A percentile compares a stretch with the other conserved stretches of the same genome.
phyloP scores from a whole-genome alignment of 2,329 filamentous ascomycete species.

The Colletotrichum australisinense region DNA sequence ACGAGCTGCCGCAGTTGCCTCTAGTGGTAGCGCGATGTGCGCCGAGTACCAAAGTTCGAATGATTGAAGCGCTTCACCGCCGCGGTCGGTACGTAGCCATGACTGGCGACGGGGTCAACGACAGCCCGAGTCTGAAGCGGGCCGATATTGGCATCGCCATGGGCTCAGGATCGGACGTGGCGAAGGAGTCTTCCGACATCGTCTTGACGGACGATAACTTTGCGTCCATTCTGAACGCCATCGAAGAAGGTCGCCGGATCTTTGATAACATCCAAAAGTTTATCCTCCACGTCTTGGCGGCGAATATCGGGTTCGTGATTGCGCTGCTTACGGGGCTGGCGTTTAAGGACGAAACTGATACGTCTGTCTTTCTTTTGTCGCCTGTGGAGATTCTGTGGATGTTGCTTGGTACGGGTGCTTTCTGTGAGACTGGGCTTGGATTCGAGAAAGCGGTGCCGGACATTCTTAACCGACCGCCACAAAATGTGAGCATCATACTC shows the following conservation, averaged over 20 bases:
- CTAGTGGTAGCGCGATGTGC: slow-evolving; percentile 73
- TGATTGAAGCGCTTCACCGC: slow-evolving; percentile 75
- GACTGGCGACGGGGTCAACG: slow-evolving; percentile 76
- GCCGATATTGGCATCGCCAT: slow-evolving; percentile 76
- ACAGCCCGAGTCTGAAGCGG: slow-evolving; percentile 71
- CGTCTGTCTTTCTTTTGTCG: slow-evolving; percentile 74
- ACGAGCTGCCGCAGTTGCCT: slow-evolving; percentile 67
- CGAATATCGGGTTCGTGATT: slow-evolving; percentile 73
- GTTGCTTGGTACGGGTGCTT: slow-evolving; percentile 69
- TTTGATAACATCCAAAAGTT: slow-evolving; percentile 77
- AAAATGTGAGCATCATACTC: background rate
- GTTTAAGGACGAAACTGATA: slow-evolving; percentile 68
- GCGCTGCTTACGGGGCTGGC: slow-evolving; percentile 72
- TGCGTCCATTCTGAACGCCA: slow-evolving; percentile 71
- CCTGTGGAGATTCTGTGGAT: slow-evolving; percentile 78
- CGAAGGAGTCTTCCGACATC: slow-evolving; percentile 71
- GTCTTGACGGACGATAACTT: slow-evolving; percentile 76
- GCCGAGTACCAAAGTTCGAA: slow-evolving; percentile 72
- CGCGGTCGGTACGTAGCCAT: slow-evolving; percentile 70
- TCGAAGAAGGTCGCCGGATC: slow-evolving; percentile 73
- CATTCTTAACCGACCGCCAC: slow-evolving; percentile 71
- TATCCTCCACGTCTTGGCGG: slow-evolving; percentile 67
- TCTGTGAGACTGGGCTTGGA: slow-evolving; percentile 76
- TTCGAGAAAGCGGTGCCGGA: slow-evolving; percentile 73
- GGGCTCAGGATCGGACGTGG: slow-evolving; percentile 73